Evolutionary conservation across 306 rosid species (phyloP).

Genomic region (Begonia loranthoides): DNA sequence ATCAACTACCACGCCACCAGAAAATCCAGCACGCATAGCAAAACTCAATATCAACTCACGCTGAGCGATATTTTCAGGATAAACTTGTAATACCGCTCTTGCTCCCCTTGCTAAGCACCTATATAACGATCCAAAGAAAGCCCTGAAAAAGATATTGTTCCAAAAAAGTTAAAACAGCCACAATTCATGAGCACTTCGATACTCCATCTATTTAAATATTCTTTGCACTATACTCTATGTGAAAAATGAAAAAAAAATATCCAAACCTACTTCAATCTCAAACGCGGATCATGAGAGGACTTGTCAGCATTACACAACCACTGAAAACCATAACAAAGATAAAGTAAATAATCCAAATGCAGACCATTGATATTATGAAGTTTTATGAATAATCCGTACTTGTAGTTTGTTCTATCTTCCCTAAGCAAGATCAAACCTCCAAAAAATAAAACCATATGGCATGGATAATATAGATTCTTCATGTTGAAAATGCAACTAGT

Average conservation of each 20-base stretch:
- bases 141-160: slow-evolving; percentile 26
- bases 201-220: neutral
- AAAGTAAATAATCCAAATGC: neutral
- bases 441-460: too few relatives aligned
- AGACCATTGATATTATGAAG: neutral
- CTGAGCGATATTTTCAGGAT: slow-evolving; percentile 60
- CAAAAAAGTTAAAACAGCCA: neutral
- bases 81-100: slow-evolving; percentile 78
- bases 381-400: neutral
- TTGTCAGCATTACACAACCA: slow-evolving; percentile 98
- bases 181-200: neutral
- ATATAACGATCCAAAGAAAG: slow-evolving; percentile 82
- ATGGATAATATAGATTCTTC: too few relatives aligned
- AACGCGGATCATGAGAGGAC: slow-evolving; percentile 68
- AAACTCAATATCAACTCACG: slow-evolving; percentile 66
- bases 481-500: too few relatives aligned
- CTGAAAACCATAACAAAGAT: slow-evolving; percentile 30
- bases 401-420: too few relatives aligned
- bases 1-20: slow-evolving; percentile 87
- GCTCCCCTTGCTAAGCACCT: slow-evolving; percentile 74
- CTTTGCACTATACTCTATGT: neutral
- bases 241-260: neutral
- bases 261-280: slow-evolving; percentile 71
- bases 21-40: slow-evolving; percentile 91
- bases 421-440: too few relatives aligned